phyloP scores from a whole-genome alignment of 1,284 basidiomycete genomes.

The Boletus smithii region DNA sequence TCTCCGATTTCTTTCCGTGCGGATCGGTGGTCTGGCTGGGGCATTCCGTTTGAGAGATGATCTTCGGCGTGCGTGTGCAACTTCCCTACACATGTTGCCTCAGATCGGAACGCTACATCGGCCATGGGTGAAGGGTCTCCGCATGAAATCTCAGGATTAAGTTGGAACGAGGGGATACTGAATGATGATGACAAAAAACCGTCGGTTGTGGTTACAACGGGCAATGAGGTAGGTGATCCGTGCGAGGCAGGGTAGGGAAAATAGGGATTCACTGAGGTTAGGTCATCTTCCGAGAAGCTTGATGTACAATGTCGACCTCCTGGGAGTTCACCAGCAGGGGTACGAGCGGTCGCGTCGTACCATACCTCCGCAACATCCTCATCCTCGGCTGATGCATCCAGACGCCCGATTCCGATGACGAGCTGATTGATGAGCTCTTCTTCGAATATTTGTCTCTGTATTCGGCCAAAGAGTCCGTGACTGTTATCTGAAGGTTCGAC shows the following conservation, averaged over 20 bases:
- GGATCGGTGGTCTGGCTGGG: conserved; percentile 16
- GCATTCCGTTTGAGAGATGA: conserved; percentile 13
- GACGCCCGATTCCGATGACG: conserved; percentile 81
- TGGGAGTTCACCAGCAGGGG: conserved; percentile 32
- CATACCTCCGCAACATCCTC: conserved; percentile 29
- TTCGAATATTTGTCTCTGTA: conserved; percentile 65
- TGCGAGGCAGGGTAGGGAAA: conserved; percentile 33
- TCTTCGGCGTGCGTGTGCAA: conserved; percentile 9
- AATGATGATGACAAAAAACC: conserved; percentile 17
- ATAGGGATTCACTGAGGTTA: conserved; percentile 32
- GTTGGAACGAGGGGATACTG: conserved; percentile 21
- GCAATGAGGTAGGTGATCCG: conserved; percentile 21
- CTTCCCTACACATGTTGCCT: conserved; percentile 16
- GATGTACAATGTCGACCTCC: conserved; percentile 16
- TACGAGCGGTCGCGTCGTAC: conserved; percentile 33
- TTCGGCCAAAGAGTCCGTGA: conserved; percentile 49
- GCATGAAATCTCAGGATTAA: conserved; percentile 14
- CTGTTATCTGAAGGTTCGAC: conserved; percentile 24
- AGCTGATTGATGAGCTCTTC: conserved; percentile 80
- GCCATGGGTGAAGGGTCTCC: conserved; percentile 16
- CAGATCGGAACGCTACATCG: conserved; percentile 17
- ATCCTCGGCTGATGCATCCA: conserved; percentile 53
- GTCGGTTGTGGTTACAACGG: conserved; percentile 10
- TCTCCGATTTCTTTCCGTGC: conserved; percentile 19
- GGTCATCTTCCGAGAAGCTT: conserved; percentile 11